phyloP scores from a whole-genome alignment of 2,329 filamentous ascomycete genomes.

The Pestalotiopsis sp. region DNA sequence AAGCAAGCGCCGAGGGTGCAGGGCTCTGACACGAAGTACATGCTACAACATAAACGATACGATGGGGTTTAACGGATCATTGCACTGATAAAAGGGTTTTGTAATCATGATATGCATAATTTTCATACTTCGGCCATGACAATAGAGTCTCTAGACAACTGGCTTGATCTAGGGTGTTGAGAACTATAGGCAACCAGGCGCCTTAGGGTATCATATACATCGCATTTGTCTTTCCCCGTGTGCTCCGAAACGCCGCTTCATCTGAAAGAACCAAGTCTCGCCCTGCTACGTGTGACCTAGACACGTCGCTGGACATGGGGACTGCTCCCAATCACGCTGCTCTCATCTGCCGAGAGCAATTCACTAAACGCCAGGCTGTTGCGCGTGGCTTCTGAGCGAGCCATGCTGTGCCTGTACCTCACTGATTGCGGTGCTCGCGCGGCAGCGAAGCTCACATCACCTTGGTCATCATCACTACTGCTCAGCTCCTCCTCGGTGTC shows the following conservation, averaged over 20 bases:
- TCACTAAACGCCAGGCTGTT: slow-evolving; percentile 61
- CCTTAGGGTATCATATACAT: slow-evolving; percentile 7
- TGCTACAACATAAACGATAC: slow-evolving; percentile 3
- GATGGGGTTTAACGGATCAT: background rate
- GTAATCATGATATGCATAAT: slow-evolving; percentile 33
- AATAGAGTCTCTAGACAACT: slow-evolving; percentile 15
- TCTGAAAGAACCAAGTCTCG: background rate
- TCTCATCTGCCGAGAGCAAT: slow-evolving; percentile 57
- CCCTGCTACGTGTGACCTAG: slow-evolving; percentile 6
- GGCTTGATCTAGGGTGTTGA: slow-evolving; percentile 7
- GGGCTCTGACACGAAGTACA: slow-evolving; percentile 3
- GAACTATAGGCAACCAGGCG: background rate
- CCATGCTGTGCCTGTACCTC: slow-evolving; percentile 37
- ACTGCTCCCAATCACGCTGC: slow-evolving; percentile 58
- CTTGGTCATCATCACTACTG: slow-evolving; percentile 46
- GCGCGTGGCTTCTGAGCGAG: slow-evolving; percentile 42
- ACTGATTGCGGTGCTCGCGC: slow-evolving; percentile 30
- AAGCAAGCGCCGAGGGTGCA: background rate
- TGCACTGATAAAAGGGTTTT: slow-evolving; percentile 13
- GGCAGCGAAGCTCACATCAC: slow-evolving; percentile 39
- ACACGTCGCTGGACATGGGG: slow-evolving; percentile 45
- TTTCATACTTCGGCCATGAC: slow-evolving; percentile 23
- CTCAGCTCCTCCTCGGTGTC: slow-evolving; percentile 69
- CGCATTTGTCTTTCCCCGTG: background rate
- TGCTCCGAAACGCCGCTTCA: background rate